Evolutionary conservation across 2,329 filamentous ascomycete species (phyloP).

Genomic region (Trichoderma oligosporum): DNA sequence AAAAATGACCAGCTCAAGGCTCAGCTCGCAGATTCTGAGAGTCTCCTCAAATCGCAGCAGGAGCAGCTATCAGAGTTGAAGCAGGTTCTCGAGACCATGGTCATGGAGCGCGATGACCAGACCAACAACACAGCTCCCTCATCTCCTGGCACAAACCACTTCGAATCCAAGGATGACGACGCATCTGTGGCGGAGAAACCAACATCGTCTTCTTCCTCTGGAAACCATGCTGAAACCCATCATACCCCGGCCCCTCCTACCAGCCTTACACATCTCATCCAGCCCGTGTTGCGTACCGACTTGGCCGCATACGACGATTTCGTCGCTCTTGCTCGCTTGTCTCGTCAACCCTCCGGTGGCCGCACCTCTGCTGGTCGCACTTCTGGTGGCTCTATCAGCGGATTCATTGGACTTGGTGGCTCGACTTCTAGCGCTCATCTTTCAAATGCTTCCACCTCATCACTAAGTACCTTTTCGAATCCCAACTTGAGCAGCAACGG

Average conservation of each 20-base stretch:
- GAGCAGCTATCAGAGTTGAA: conserved; percentile 92
- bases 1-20: conserved; percentile 84
- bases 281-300: conserved; percentile 79
- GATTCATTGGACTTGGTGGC: conserved; percentile 47
- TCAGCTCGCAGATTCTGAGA: conserved; percentile 83
- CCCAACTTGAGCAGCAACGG: conserved; percentile 49
- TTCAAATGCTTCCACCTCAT: conserved; percentile 59
- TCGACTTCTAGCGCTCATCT: conserved; percentile 46
- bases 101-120: conserved; percentile 66
- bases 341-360: conserved; percentile 57
- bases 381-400: conserved; percentile 63
- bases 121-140: conserved; percentile 72
- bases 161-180: conserved; percentile 55
- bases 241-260: conserved; percentile 55
- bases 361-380: conserved; percentile 69
- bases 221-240: conserved; percentile 36
- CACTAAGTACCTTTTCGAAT: conserved; percentile 46
- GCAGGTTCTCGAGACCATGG: conserved; percentile 84
- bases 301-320: conserved; percentile 82
- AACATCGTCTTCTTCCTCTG: conserved; percentile 27
- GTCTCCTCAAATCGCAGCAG: conserved; percentile 81
- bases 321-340: conserved; percentile 66
- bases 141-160: conserved; percentile 70
- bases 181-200: conserved; percentile 30
- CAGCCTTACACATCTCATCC: conserved; percentile 78